Base-by-base conservation (phyloP, 179 eudicot genomes). In the Vitellaria paradoxa region DNA sequence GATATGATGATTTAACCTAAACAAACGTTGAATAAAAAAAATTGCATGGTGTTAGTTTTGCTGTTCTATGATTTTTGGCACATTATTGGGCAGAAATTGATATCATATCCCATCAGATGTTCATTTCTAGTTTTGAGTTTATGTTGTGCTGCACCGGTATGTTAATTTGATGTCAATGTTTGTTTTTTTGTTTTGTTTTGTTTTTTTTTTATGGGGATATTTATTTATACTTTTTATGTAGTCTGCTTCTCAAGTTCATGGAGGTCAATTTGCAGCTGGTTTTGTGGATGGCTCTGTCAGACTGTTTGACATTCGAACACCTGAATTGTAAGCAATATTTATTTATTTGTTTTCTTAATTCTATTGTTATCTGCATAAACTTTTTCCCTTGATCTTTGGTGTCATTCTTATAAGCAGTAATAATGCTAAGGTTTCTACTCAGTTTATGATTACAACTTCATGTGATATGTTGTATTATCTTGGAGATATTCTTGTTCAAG, bases 161-260 rank as follows among this genome's bases (percentile, higher is more conserved):
- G 24, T 53, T 42, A 42, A 3, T 42, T 42, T 72, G 0, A 37
- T 30, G 64, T 5, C 52, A 42, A 59, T 70, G 57, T 12, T 17
- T 12, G n/a, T 14, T 12, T 57, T 15, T 8, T 17, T 57, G 14
- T 11, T 50, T 50, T 50, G 1, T 50, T 49, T 47, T 5, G 5
- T 49, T 49, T 49, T 52, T 9, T 52, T 52, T 0, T 14, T 2
- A 10, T 52, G 56, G 15, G 56, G 15, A 42, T 24, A 15, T 9
- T 70, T 2, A 50, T 60, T 46, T 23, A 17, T 57, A 52, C 42
- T 11, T 80, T 3, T 56, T 61, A 13, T 81, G 86, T 78, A 95
- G 99, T 86, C 97, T 84, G 99, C 97, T 79, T 93, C 99, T 81
- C 99, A 90, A 78, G 92, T 90, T 79, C 92, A 91, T 76, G 91